A percentile compares a stretch with the other conserved stretches of the same genome.
Conservation (phyloP, 345 rosid species). For the Gossypium ekmanianum region DNA sequence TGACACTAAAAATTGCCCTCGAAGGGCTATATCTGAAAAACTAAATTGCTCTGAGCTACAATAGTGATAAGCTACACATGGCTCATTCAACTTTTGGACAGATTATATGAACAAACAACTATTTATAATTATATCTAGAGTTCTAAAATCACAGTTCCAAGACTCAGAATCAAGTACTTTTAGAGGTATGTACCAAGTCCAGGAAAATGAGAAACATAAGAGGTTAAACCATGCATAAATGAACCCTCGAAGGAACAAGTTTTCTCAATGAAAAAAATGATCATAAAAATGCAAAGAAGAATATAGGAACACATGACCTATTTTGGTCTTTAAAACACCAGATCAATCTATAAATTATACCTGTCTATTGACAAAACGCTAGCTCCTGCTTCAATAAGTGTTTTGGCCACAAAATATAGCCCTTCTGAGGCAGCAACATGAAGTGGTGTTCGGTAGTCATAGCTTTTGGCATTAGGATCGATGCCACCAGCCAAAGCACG, state of each 20-base stretch:
- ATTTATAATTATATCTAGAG: neutral
- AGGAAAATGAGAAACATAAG: neutral
- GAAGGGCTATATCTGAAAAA: no score
- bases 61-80: neutral
- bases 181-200: neutral
- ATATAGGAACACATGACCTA: neutral
- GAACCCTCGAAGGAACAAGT: neutral
- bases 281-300: neutral
- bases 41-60: neutral
- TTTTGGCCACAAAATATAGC: constrained; percentile 34
- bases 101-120: neutral
- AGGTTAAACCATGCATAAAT: neutral
- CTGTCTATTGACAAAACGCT: constrained; percentile 67
- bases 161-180: neutral
- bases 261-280: neutral
- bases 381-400: constrained; percentile 68
- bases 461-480: constrained; percentile 65
- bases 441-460: constrained; percentile 71
- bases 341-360: constrained; percentile 22
- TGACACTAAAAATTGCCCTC: no score
- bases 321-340: neutral
- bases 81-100: neutral
- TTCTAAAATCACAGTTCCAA: neutral
- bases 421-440: constrained; percentile 85
- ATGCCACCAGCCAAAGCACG: constrained; percentile 54